Evolutionary conservation across 345 rosid genomes (phyloP).

Genomic region (Gossypium raimondii): DNA sequence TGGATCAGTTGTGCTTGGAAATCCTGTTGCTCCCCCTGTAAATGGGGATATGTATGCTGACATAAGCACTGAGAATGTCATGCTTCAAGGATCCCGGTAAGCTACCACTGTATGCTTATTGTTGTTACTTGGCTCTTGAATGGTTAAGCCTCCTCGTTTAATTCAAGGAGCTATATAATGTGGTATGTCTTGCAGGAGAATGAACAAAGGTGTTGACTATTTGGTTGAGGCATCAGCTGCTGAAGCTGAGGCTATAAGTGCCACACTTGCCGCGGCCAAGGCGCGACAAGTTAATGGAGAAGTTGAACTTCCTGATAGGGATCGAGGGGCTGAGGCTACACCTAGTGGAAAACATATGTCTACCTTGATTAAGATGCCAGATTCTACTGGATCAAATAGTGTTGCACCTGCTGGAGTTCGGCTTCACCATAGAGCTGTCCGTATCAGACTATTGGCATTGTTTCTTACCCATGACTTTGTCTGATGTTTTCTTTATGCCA

Average conservation of each 20-base stretch:
- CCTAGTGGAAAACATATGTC: conserved; percentile 82
- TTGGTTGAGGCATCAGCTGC: conserved; percentile 98
- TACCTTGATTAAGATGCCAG: conserved; percentile 60
- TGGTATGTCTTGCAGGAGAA: conserved; percentile 52
- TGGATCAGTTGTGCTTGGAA: conserved; percentile 85
- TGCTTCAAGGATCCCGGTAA: conserved; percentile 78
- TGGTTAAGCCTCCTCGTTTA: conserved; percentile 18
- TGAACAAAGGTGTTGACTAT: conserved; percentile 86
- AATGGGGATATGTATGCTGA: conserved; percentile 93
- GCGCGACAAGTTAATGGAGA: conserved; percentile 91
- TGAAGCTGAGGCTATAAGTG: conserved; percentile 98
- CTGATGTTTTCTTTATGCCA: conserved; percentile 12
- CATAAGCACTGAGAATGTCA: conserved; percentile 88
- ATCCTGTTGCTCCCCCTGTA: conserved; percentile 92
- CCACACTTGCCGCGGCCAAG: conserved; percentile 92
- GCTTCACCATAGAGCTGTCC: conserved; percentile 94
- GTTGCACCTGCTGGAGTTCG: conserved; percentile 78
- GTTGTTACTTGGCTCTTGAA: background rate
- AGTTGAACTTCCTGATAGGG: conserved; percentile 84
- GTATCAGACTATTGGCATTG: conserved; percentile 26
- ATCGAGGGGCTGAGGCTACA: conserved; percentile 88
- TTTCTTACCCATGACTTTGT: background rate
- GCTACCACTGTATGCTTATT: conserved; percentile 14
- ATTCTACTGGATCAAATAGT: conserved; percentile 54
- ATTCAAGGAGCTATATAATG: conserved; percentile 18